Conservation (phyloP, 78 protist species). For the Diacronema lutheri region DNA sequence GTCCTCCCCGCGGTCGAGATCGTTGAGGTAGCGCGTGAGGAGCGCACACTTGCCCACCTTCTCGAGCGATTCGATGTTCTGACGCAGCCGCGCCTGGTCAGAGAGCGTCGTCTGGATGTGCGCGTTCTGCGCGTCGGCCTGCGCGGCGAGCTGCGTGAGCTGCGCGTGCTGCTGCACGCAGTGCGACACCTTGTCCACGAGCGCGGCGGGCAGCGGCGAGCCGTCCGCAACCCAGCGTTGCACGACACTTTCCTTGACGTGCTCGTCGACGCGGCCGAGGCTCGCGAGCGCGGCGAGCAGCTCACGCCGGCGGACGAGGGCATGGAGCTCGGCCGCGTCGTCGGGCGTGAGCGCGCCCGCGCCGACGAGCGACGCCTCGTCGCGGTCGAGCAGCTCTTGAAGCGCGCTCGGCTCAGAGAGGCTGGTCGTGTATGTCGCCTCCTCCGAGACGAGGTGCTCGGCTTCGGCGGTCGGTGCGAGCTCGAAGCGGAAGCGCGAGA, state of each 20-base stretch:
- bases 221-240: not conserved
- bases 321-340: too few species aligned
- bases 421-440: not conserved
- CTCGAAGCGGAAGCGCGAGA: not conserved
- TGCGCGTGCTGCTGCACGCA: not conserved
- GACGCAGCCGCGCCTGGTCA: conserved; percentile 9
- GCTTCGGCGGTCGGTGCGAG: not conserved
- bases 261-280: not conserved
- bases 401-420: not conserved
- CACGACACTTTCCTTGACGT: not conserved
- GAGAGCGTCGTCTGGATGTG: not conserved
- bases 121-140: not conserved
- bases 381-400: not conserved
- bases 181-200: not conserved
- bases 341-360: not conserved
- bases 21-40: not conserved
- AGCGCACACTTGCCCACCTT: not conserved
- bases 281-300: not conserved
- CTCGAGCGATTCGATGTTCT: not conserved
- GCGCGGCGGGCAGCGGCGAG: not conserved
- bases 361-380: not conserved
- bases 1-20: conserved; percentile 12
- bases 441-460: not conserved
- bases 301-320: too few species aligned
- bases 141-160: not conserved